These are phyloP conservation scores for Penicillium samsonianum DNA, from an alignment of 495 filamentous ascomycete species.

Conservation along the genomic window DNA sequence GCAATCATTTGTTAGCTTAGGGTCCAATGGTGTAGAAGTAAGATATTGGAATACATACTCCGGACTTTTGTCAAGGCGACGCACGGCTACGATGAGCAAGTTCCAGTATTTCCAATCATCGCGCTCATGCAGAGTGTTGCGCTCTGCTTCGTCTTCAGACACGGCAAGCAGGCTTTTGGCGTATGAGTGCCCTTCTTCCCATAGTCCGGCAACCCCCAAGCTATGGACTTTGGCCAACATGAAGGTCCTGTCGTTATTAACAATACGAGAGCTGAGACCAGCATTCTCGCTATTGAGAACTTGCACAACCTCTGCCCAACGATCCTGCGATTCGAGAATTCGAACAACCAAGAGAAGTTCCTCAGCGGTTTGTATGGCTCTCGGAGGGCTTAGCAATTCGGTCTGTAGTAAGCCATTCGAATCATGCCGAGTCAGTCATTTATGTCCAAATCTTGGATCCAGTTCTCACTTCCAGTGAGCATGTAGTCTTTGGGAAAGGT, in stretches of 20 bases:
- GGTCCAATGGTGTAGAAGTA: neutral
- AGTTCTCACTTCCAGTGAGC: neutral
- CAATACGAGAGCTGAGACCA: slow-evolving; percentile 52
- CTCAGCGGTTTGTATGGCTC: slow-evolving; percentile 55
- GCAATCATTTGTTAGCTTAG: neutral
- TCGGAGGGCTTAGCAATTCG: slow-evolving; percentile 44
- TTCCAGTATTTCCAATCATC: slow-evolving; percentile 63
- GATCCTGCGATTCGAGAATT: slow-evolving; percentile 50
- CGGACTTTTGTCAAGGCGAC: slow-evolving; percentile 28
- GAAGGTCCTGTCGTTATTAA: slow-evolving; percentile 55
- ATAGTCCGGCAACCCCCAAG: slow-evolving; percentile 46
- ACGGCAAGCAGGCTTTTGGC: slow-evolving; percentile 42
- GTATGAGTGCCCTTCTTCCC: slow-evolving; percentile 49
- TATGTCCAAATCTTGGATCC: neutral
- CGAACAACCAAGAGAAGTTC: slow-evolving; percentile 57
- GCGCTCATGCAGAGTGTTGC: slow-evolving; percentile 42
- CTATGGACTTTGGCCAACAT: slow-evolving; percentile 46
- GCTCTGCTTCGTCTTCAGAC: slow-evolving; percentile 33
- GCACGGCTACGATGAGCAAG: slow-evolving; percentile 35
- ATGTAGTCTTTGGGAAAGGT: neutral
- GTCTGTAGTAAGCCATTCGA: slow-evolving; percentile 31
- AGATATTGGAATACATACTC: slow-evolving; percentile 31
- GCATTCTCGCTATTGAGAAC: slow-evolving; percentile 53
- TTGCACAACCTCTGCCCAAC: slow-evolving; percentile 48
- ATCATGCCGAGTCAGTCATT: slow-evolving; percentile 2